Conservation (phyloP, 148 eudicot species). For the Tetragonia tetragonoides region DNA sequence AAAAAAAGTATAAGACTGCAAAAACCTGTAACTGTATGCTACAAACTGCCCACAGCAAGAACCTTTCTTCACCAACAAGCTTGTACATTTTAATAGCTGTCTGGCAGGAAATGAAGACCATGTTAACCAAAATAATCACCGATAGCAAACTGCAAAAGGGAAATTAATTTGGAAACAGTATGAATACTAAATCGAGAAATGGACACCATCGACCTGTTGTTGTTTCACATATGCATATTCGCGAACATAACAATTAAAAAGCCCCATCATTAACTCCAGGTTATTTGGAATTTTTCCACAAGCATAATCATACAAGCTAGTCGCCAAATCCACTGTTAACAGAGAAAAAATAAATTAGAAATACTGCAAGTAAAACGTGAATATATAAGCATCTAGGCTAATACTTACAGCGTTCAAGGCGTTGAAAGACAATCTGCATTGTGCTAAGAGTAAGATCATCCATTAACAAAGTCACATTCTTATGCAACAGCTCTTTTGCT, state of each 20-base stretch:
- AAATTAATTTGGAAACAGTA: not conserved
- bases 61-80: constrained; percentile 84
- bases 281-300: constrained; percentile 74
- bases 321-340: constrained; percentile 84
- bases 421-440: constrained; percentile 84
- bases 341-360: constrained; percentile 1
- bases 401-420: constrained; percentile 79
- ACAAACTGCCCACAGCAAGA: constrained; percentile 96
- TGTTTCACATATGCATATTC: constrained; percentile 94
- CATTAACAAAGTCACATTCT: constrained; percentile 47
- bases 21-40: constrained; percentile 89
- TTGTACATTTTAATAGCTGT: constrained; percentile 98
- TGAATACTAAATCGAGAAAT: not conserved
- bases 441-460: constrained; percentile 89
- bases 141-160: not conserved
- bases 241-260: constrained; percentile 91
- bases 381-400: constrained; percentile 1
- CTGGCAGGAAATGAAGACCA: constrained; percentile 39
- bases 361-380: not conserved
- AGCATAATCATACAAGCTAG: constrained; percentile 85
- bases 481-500: constrained; percentile 64
- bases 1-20: too few species aligned
- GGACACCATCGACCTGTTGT: constrained; percentile 72
- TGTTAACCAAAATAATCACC: constrained; percentile 15
- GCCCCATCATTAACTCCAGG: constrained; percentile 89